Conservation (phyloP, 176 grass and related monocot species). For the Microstegium vimineum region DNA sequence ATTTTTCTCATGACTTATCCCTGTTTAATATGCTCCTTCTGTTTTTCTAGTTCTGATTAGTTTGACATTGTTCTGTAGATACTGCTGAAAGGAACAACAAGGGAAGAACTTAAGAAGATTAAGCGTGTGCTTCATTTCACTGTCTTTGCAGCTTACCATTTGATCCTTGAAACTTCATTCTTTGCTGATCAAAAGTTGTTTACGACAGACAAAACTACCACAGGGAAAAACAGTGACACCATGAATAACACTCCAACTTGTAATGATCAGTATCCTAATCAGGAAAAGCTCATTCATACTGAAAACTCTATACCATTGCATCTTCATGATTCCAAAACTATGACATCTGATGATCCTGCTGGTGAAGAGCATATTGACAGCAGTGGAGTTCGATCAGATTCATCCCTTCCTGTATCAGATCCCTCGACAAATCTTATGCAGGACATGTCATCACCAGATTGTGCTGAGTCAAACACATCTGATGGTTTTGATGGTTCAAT, state of each 20-base stretch:
- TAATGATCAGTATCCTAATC: conserved; percentile 33
- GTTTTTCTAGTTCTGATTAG: neutral
- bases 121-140: conserved; percentile 80
- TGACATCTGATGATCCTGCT: conserved; percentile 9
- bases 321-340: conserved; percentile 22
- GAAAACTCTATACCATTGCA: neutral
- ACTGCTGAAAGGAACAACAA: conserved; percentile 82
- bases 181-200: conserved; percentile 85
- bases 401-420: conserved; percentile 17
- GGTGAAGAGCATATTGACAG: neutral
- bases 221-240: conserved; percentile 21
- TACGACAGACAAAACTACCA: conserved; percentile 41
- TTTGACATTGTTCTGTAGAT: conserved; percentile 56
- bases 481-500: conserved; percentile 18
- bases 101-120: conserved; percentile 86
- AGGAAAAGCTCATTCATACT: conserved; percentile 21
- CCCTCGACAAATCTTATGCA: neutral
- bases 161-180: conserved; percentile 91
- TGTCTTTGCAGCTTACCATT: conserved; percentile 94
- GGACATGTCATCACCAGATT: conserved; percentile 16
- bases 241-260: conserved; percentile 19
- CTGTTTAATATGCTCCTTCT: neutral
- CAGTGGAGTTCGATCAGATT: conserved; percentile 1
- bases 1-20: neutral
- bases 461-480: conserved; percentile 27